A percentile compares a stretch with the other conserved stretches of the same genome.
Conservation (phyloP, 1,284 basidiomycete genomes). For the Dichomitus squalens region DNA sequence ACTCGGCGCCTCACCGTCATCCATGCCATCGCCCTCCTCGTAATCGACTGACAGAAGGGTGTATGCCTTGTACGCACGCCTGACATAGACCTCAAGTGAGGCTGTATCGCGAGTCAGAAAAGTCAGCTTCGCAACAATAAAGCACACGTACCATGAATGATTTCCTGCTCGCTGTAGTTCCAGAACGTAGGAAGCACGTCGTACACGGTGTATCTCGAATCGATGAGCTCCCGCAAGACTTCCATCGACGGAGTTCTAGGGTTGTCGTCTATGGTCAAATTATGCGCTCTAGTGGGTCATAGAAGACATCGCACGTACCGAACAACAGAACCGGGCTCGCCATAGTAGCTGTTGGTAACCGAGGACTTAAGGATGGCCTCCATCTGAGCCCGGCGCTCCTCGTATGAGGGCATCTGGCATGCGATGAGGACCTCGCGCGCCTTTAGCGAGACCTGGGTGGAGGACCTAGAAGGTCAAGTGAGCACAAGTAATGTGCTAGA, state of each 20-base stretch:
- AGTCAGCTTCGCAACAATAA: background rate
- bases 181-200: constrained; percentile 98
- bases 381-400: constrained; percentile 94
- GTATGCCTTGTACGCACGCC: constrained; percentile 96
- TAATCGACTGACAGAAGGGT: constrained; percentile 91
- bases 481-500: constrained; percentile 2
- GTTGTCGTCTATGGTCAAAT: constrained; percentile 7
- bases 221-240: constrained; percentile 90
- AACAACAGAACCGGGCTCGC: constrained; percentile 73
- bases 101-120: constrained; percentile 49
- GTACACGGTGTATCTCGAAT: constrained; percentile 96
- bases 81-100: constrained; percentile 94
- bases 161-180: constrained; percentile 81
- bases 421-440: constrained; percentile 97
- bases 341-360: constrained; percentile 87
- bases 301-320: constrained; percentile 42
- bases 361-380: constrained; percentile 91
- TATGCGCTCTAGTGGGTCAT: background rate
- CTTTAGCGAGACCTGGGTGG: constrained; percentile 89
- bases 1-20: constrained; percentile 80
- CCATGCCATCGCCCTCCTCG: constrained; percentile 81
- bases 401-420: constrained; percentile 95
- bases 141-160: constrained; percentile 69
- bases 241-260: constrained; percentile 81
- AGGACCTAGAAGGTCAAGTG: constrained; percentile 56